Evolutionary conservation across 202 grass and related monocot species (phyloP).

Genomic region (Saccharum hybrid): DNA sequence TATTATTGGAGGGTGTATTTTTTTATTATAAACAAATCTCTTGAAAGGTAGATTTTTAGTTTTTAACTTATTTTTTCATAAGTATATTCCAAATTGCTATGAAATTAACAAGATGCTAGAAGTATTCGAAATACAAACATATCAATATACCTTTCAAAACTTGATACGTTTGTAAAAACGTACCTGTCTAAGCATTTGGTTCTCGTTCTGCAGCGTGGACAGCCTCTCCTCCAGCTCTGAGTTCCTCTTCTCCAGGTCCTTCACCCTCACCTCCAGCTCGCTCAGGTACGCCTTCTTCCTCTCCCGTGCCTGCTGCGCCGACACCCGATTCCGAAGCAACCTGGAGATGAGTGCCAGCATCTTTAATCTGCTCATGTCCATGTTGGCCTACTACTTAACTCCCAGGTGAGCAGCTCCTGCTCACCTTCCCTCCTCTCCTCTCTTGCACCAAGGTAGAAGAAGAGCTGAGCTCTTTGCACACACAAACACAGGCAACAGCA

Average conservation of each 20-base stretch:
- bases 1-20: background rate
- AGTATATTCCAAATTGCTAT: background rate
- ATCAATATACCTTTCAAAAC: background rate
- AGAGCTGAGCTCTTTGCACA: too few species aligned
- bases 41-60: background rate
- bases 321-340: constrained; percentile 71
- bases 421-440: too few species aligned
- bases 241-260: constrained; percentile 63
- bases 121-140: background rate
- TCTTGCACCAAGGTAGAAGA: too few species aligned
- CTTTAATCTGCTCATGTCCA: background rate
- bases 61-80: background rate
- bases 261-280: constrained; percentile 62
- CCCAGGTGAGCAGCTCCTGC: too few species aligned
- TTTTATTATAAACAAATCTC: background rate
- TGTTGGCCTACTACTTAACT: too few species aligned
- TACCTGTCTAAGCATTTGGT: constrained; percentile 72
- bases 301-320: constrained; percentile 70
- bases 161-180: too few species aligned
- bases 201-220: constrained; percentile 71
- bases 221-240: constrained; percentile 64
- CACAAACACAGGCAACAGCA: too few species aligned
- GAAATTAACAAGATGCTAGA: background rate
- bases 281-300: constrained; percentile 65
- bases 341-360: constrained; percentile 21